Conservation (phyloP, 176 grass and related monocot genomes). For the Pontederia paniculata region DNA sequence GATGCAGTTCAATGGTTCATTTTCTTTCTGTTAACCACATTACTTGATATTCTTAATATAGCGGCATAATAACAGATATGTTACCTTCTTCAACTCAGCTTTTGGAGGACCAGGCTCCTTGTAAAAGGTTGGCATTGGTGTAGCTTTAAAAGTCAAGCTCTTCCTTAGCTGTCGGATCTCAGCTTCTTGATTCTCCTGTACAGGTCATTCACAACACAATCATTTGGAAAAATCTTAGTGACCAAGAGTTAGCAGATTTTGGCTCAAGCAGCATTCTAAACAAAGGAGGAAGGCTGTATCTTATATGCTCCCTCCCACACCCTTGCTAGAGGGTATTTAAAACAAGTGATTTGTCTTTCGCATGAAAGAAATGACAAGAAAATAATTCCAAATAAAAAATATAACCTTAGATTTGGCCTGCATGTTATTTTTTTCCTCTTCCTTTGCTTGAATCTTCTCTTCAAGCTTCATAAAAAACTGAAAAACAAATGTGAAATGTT, state of each 20-base stretch:
- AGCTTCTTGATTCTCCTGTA: constrained; percentile 89
- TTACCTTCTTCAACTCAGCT: constrained; percentile 94
- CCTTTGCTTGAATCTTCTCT: constrained; percentile 80
- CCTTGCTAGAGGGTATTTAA: too few relatives aligned
- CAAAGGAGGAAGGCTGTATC: too few relatives aligned
- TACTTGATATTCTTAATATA: background rate
- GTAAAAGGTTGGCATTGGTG: constrained; percentile 95
- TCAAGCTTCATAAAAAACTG: constrained; percentile 94
- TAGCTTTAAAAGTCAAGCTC: constrained; percentile 88
- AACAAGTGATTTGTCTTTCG: background rate
- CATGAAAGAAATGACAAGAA: background rate
- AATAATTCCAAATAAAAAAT: constrained; percentile 9
- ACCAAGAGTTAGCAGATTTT: background rate
- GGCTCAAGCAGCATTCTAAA: too few relatives aligned
- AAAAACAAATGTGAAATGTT: background rate
- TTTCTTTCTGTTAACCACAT: too few relatives aligned
- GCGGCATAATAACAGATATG: background rate
- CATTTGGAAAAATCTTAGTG: background rate
- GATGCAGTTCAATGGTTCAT: too few relatives aligned
- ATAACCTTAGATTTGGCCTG: constrained; percentile 83
- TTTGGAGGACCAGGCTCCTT: constrained; percentile 76
- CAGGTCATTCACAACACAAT: background rate
- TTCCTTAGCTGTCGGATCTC: constrained; percentile 91
- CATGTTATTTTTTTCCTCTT: constrained; percentile 75
- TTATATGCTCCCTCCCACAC: too few relatives aligned